These are phyloP conservation scores for Phyllosticta paracitricarpa DNA, from an alignment of 2,329 filamentous ascomycete genomes.

Conservation along the genomic window DNA sequence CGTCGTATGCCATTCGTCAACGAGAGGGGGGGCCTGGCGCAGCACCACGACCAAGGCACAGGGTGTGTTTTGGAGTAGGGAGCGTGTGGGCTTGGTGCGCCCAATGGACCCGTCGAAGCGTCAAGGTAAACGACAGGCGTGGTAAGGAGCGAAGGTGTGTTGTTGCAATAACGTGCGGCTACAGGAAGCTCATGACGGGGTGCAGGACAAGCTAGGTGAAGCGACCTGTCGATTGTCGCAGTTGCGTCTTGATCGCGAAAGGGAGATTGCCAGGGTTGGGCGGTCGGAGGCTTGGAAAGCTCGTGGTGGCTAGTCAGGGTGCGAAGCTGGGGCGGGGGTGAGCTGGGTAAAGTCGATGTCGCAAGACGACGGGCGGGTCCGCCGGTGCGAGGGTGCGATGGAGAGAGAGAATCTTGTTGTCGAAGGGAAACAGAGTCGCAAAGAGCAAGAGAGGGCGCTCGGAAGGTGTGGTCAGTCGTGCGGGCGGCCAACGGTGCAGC, in stretches of 20 bases:
- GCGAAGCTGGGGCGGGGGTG: neutral
- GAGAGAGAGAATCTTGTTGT: neutral
- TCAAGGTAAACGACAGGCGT: neutral
- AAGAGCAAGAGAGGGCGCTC: neutral
- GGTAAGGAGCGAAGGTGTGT: neutral
- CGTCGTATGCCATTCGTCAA: slow-evolving; percentile 30
- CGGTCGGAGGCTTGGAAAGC: neutral
- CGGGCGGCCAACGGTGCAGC: neutral
- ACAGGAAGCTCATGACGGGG: neutral
- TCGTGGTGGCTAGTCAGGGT: neutral
- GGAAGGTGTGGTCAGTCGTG: neutral
- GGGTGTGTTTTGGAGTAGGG: neutral
- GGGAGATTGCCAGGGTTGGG: neutral
- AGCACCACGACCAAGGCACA: neutral
- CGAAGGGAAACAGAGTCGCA: neutral
- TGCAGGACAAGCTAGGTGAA: neutral
- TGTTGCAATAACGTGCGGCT: neutral
- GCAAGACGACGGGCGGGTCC: neutral
- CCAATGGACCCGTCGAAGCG: neutral
- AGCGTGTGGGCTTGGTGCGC: neutral
- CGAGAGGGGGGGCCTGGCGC: neutral
- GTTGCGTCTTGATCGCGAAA: neutral
- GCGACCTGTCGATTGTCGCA: neutral
- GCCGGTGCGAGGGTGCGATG: neutral
- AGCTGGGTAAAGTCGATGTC: neutral